A percentile compares a stretch with the other conserved stretches of the same genome.
These are phyloP conservation scores for Fomitiporia mediterranea DNA, from an alignment of 1,284 basidiomycete species.

Conservation along the genomic window DNA sequence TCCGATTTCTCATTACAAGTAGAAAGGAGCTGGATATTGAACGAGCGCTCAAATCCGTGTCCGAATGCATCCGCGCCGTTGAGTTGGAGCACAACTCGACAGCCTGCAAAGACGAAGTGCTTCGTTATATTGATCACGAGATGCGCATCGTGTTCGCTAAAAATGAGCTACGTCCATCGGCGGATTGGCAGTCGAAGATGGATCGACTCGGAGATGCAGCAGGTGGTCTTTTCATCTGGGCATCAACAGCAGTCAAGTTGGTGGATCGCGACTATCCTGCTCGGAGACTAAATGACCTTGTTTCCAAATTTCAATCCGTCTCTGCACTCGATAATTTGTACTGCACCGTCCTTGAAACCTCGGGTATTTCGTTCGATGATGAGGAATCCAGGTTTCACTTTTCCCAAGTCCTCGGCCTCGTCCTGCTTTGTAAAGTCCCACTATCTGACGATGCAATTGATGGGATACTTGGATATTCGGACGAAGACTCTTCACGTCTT, in stretches of 20 bases:
- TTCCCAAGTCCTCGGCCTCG: not conserved
- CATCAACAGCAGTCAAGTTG: slow-evolving; percentile 4
- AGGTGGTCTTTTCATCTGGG: slow-evolving; percentile 9
- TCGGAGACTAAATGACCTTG: not conserved
- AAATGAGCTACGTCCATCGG: not conserved
- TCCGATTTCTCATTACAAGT: slow-evolving; percentile 5
- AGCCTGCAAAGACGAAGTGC: not conserved
- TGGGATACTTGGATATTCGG: not conserved
- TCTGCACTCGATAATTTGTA: not conserved
- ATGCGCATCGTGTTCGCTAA: not conserved
- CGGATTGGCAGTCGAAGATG: not conserved
- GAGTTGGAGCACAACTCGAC: not conserved
- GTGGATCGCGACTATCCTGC: not conserved
- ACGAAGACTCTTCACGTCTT: not conserved
- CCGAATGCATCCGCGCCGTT: not conserved
- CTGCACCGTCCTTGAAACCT: not conserved
- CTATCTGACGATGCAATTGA: not conserved
- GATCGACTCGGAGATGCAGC: not conserved
- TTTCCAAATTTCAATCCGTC: too few species aligned
- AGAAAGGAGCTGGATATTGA: not conserved
- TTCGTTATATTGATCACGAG: not conserved
- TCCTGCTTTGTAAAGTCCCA: not conserved
- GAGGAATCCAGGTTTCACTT: not conserved
- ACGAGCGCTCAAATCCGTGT: not conserved
- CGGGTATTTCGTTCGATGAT: not conserved